Base-by-base conservation (phyloP, 1,139 yeast genomes). In the Blastobotrys serpentis region DNA sequence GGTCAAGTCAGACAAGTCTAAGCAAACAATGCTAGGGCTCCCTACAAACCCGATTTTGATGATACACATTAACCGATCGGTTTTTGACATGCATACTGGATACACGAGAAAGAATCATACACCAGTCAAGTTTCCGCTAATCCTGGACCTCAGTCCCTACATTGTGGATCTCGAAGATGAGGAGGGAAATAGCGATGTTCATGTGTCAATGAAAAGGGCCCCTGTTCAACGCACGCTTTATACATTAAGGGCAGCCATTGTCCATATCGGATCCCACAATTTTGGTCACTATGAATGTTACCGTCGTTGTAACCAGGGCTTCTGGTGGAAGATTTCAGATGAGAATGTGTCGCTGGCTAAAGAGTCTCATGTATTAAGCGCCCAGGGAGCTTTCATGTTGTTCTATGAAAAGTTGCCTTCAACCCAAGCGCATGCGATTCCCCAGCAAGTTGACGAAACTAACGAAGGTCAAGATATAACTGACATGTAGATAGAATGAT, bases 241-340 rank as follows among this genome's bases (percentile, higher is more conserved):
- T 63, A 75, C 80, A 43, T 74, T 90, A 51, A 86, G 85, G 60
- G 88, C 96, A 1, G 94, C 86, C 1, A 86, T 90, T 44, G 82
- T 90, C 1, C 98, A 90, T 65, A 89, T 83, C 63, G 98, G 98
- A 44, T 86, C 96, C 2, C 97, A 90, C 61, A 88, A 90, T 62
- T 90, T 88, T 65, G 98, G 98, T 16, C 98, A 90, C 65, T 90
- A 90, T 65, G 87, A 90, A 51, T 87, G 95, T 45, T 90, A 78
- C 69, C 79, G 97, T 60, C 83, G 81, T 59, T 62, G 63, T 48
- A 76, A 74, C 51, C 76, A 94, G 59, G 95, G 94, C 1, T 75
- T 81, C 10, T 90, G 98, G 97, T 89, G 96, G 96, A 78, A 96
- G 65, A 82, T 89, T 19, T 84, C 95, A 60, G 98, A 90, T 66